These are phyloP conservation scores for Pyricularia pennisetigena DNA, from an alignment of 2,329 filamentous ascomycete species.

Conservation along the genomic window DNA sequence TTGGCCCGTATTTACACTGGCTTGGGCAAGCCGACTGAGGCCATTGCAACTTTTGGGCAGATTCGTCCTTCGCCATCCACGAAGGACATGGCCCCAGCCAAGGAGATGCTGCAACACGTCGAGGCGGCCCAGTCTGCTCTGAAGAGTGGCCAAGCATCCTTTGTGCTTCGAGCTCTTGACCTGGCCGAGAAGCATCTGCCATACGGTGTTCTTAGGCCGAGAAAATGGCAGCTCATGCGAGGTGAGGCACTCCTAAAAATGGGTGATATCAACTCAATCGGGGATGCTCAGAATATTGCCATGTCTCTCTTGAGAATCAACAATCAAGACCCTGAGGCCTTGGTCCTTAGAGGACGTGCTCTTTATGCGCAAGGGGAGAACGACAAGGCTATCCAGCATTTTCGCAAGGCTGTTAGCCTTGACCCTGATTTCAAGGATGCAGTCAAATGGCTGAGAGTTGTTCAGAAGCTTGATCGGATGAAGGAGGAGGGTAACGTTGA, in stretches of 20 bases:
- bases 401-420: slow-evolving; percentile 78
- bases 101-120: slow-evolving; percentile 77
- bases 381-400: slow-evolving; percentile 86
- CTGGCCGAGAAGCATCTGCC: slow-evolving; percentile 79
- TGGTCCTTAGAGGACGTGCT: slow-evolving; percentile 79
- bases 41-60: slow-evolving; percentile 68
- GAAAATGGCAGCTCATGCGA: slow-evolving; percentile 89
- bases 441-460: slow-evolving; percentile 77
- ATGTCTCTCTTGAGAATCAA: slow-evolving; percentile 81
- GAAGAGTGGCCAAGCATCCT: slow-evolving; percentile 68
- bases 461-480: slow-evolving; percentile 85
- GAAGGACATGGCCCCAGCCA: slow-evolving; percentile 77
- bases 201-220: slow-evolving; percentile 63
- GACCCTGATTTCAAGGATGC: slow-evolving; percentile 88
- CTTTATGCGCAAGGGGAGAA: slow-evolving; percentile 91
- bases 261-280: slow-evolving; percentile 78
- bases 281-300: slow-evolving; percentile 86
- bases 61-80: slow-evolving; percentile 73
- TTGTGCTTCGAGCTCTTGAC: slow-evolving; percentile 86
- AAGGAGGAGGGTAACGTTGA: slow-evolving; percentile 88
- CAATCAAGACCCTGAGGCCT: slow-evolving; percentile 83
- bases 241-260: slow-evolving; percentile 90
- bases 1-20: slow-evolving; percentile 84
- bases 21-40: slow-evolving; percentile 78
- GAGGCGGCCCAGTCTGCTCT: slow-evolving; percentile 70